Conservation (phyloP, 2,329 filamentous ascomycete species). For the Nemania diffusa region DNA sequence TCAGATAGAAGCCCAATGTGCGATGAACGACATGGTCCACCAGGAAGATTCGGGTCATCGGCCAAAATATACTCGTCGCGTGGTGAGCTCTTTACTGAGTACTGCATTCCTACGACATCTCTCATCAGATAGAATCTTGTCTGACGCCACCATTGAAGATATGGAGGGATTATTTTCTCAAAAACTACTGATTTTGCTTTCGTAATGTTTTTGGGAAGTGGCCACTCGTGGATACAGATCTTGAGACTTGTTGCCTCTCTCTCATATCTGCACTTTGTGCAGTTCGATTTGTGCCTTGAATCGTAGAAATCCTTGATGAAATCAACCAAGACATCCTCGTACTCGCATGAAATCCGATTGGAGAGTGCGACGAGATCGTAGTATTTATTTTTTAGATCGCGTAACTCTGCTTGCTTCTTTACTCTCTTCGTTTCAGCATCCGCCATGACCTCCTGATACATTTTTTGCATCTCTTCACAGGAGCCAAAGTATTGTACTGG, state of each 20-base stretch:
- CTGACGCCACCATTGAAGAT: slow-evolving; percentile 62
- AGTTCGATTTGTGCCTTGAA: slow-evolving; percentile 36
- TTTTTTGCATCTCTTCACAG: slow-evolving; percentile 57
- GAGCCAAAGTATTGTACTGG: slow-evolving; percentile 59
- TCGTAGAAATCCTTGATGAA: background rate
- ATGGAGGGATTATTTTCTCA: slow-evolving; percentile 58
- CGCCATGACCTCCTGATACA: slow-evolving; percentile 35
- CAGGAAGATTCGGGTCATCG: background rate
- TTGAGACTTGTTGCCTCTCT: slow-evolving; percentile 51
- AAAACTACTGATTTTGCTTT: slow-evolving; percentile 61
- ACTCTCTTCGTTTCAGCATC: slow-evolving; percentile 14
- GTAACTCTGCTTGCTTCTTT: slow-evolving; percentile 51
- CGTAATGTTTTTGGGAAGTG: slow-evolving; percentile 53
- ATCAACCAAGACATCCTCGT: slow-evolving; percentile 17
- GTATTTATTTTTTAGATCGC: slow-evolving; percentile 37
- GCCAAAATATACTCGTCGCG: background rate
- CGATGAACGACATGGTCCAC: background rate
- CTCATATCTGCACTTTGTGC: slow-evolving; percentile 52
- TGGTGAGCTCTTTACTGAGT: slow-evolving; percentile 3
- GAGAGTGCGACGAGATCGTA: slow-evolving; percentile 47
- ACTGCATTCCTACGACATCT: slow-evolving; percentile 50
- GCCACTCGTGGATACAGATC: slow-evolving; percentile 67
- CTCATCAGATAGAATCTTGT: slow-evolving; percentile 55
- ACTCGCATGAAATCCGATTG: too few species aligned
- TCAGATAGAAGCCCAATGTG: slow-evolving; percentile 10